Conservation (phyloP, 345 rosid species). For the Cardamine occulta region DNA sequence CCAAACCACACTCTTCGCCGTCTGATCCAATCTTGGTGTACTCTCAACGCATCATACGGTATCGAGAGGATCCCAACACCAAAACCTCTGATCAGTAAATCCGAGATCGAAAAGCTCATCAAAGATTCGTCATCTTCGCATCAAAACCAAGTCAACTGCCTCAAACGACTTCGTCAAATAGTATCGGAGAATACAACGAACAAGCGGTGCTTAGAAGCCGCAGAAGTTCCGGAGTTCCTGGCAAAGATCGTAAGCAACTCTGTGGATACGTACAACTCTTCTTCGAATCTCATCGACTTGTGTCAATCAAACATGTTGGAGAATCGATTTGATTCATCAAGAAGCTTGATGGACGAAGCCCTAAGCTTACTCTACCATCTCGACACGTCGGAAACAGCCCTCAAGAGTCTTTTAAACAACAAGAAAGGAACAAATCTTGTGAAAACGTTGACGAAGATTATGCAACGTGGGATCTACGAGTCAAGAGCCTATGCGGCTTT, state of each 20-base stretch:
- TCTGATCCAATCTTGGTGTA: constrained; percentile 93
- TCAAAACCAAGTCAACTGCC: constrained; percentile 55
- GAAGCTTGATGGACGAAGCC: constrained; percentile 63
- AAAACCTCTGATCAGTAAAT: constrained; percentile 62
- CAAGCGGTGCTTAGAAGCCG: constrained; percentile 74
- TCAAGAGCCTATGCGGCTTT: constrained; percentile 54
- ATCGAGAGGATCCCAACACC: constrained; percentile 93
- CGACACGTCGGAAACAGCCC: constrained; percentile 63
- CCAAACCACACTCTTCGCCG: constrained; percentile 92
- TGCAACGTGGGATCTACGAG: constrained; percentile 61
- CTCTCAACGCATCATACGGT: constrained; percentile 79
- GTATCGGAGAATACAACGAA: constrained; percentile 62
- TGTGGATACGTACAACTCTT: constrained; percentile 36
- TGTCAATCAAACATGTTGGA: constrained; percentile 44
- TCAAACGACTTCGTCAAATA: constrained; percentile 58
- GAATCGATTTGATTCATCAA: constrained; percentile 44
- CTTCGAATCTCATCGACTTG: constrained; percentile 37
- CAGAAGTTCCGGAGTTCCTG: constrained; percentile 70
- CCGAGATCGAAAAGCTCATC: constrained; percentile 67
- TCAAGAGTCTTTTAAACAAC: constrained; percentile 57
- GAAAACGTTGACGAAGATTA: constrained; percentile 55
- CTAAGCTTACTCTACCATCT: constrained; percentile 63
- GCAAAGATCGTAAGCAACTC: constrained; percentile 47
- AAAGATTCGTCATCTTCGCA: constrained; percentile 54
- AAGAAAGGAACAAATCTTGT: constrained; percentile 52